Evolutionary conservation across 768 basidiomycete species (phyloP).

Genomic region (Boletus reticuloceps): DNA sequence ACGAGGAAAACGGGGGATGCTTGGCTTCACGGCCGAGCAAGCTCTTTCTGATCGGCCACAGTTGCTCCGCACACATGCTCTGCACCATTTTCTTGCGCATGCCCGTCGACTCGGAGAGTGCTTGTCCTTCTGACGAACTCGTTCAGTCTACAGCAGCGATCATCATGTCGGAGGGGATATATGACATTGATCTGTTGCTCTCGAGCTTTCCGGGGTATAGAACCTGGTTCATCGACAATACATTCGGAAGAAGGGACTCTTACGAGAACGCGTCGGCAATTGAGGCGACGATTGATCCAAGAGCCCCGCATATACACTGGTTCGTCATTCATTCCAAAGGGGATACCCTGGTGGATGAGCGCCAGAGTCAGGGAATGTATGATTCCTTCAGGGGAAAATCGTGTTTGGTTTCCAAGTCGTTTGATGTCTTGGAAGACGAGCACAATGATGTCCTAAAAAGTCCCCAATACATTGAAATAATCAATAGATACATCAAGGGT

Average conservation of each 20-base stretch:
- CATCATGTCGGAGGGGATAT: slow-evolving; percentile 74
- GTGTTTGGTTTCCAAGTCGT: slow-evolving; percentile 32
- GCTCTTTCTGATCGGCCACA: slow-evolving; percentile 72
- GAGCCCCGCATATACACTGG: slow-evolving; percentile 50
- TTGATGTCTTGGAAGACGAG: slow-evolving; percentile 42
- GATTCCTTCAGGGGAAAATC: slow-evolving; percentile 42
- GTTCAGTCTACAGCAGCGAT: slow-evolving; percentile 50
- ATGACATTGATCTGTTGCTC: slow-evolving; percentile 67
- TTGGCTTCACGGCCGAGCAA: slow-evolving; percentile 37
- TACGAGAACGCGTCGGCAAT: slow-evolving; percentile 51
- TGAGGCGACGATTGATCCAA: slow-evolving; percentile 37
- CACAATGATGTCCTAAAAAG: slow-evolving; percentile 54
- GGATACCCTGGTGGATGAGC: slow-evolving; percentile 62
- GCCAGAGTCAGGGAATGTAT: slow-evolving; percentile 62
- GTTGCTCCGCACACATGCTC: slow-evolving; percentile 81
- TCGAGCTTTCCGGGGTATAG: slow-evolving; percentile 64
- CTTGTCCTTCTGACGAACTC: slow-evolving; percentile 45
- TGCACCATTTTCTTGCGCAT: slow-evolving; percentile 62
- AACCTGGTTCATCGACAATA: slow-evolving; percentile 62
- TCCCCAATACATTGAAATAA: slow-evolving; percentile 43
- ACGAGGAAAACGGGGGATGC: slow-evolving; percentile 9
- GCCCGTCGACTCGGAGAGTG: slow-evolving; percentile 22
- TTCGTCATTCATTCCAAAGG: slow-evolving; percentile 71
- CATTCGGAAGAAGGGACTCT: slow-evolving; percentile 53
- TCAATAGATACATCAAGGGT: slow-evolving; percentile 39